These are phyloP conservation scores for Aspergillus flavus DNA, from an alignment of 2,329 filamentous ascomycete species.

Conservation along the genomic window DNA sequence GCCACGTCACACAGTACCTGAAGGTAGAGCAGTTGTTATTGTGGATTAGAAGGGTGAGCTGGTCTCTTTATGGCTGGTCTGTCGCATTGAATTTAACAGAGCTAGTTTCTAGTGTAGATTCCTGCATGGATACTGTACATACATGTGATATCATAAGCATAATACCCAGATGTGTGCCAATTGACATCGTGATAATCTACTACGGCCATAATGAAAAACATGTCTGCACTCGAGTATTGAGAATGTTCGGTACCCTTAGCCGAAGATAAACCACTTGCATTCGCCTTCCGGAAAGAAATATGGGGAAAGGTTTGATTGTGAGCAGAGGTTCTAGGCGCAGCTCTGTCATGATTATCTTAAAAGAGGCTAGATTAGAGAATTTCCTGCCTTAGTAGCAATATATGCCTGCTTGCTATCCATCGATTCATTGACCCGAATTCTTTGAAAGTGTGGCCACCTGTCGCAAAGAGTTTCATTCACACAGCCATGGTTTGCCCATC, in stretches of 20 bases:
- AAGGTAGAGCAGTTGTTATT: conserved; percentile 29
- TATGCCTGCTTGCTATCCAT: not conserved
- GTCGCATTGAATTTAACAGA: not conserved
- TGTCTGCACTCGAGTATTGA: not conserved
- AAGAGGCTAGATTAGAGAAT: not conserved
- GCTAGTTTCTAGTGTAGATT: conserved; percentile 10
- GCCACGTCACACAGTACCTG: conserved; percentile 21
- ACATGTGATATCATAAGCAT: conserved; percentile 10
- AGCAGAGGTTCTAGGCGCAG: not conserved
- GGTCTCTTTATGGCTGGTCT: not conserved
- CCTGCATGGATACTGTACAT: conserved; percentile 10
- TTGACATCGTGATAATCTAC: not conserved
- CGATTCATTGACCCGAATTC: not conserved
- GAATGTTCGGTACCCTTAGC: not conserved
- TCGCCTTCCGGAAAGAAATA: not conserved
- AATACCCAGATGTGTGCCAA: conserved; percentile 27
- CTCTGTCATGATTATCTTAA: not conserved
- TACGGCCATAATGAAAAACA: not conserved
- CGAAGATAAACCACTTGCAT: not conserved
- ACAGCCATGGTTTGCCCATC: conserved; percentile 45
- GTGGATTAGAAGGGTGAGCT: conserved; percentile 27
- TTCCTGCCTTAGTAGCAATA: not conserved
- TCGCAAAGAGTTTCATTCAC: conserved; percentile 20
- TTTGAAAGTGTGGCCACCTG: not conserved
- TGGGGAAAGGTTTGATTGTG: not conserved